Percentiles rank a stretch among this genome's conserved stretches.
phyloP scores from a whole-genome alignment of 176 grass and related monocot genomes.

The Eleusine coracana region DNA sequence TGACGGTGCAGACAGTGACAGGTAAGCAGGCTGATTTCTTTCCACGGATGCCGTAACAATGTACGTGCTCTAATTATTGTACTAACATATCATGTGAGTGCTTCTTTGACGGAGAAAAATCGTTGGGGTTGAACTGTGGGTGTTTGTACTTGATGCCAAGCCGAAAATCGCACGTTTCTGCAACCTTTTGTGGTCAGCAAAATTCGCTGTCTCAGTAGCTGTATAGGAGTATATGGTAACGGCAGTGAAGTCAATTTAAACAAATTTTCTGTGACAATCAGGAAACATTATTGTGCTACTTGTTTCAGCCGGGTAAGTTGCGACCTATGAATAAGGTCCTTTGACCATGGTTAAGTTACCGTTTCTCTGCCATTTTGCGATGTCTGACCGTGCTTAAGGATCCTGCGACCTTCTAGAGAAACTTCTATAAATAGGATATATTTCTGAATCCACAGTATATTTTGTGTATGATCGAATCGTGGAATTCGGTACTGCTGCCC shows the following conservation, averaged over 20 bases:
- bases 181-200: constrained; percentile 44
- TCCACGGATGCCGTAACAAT: neutral
- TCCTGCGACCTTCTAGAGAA: neutral
- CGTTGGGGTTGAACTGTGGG: constrained; percentile 2
- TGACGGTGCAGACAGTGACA: constrained; percentile 31
- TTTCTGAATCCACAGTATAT: neutral
- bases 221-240: constrained; percentile 8
- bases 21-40: constrained; percentile 29
- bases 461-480: constrained; percentile 1
- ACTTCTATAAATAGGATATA: neutral
- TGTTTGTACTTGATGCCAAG: neutral
- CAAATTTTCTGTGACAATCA: neutral
- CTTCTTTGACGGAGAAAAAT: constrained; percentile 38
- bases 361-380: neutral
- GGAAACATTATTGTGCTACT: neutral
- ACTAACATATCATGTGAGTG: neutral
- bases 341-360: neutral
- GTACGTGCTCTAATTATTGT: constrained; percentile 5
- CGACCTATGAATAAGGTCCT: neutral
- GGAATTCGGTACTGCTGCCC: constrained; percentile 11
- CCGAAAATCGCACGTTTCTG: constrained; percentile 33
- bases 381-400: neutral
- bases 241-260: neutral
- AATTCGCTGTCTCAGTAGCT: constrained; percentile 35
- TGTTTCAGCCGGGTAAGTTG: neutral